Percentiles rank a stretch among this genome's conserved stretches.
Evolutionary conservation across 2,329 filamentous ascomycete species (phyloP).

Genomic region (Epichloe coenophiala): DNA sequence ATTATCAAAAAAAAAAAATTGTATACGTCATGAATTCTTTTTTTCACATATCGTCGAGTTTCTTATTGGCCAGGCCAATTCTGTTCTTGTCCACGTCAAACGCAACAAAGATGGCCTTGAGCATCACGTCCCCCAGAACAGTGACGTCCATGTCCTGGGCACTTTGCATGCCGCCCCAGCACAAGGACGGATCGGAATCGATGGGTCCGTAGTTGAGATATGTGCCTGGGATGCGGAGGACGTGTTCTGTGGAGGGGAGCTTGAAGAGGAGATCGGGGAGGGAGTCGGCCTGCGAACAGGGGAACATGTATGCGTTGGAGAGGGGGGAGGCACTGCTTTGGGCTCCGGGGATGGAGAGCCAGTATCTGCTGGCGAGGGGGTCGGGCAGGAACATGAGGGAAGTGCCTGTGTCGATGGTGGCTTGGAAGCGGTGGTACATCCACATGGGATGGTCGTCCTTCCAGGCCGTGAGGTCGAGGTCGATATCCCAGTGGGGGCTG

Average conservation of each 20-base stretch:
- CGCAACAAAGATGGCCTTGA: slow-evolving; percentile 65
- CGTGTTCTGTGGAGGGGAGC: slow-evolving; percentile 34
- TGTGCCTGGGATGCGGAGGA: slow-evolving; percentile 38
- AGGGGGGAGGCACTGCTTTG: slow-evolving; percentile 32
- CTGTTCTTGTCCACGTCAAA: slow-evolving; percentile 41
- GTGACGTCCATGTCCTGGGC: slow-evolving; percentile 32
- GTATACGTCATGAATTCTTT: not conserved
- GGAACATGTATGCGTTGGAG: slow-evolving; percentile 40
- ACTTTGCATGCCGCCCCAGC: slow-evolving; percentile 66
- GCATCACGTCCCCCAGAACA: slow-evolving; percentile 67
- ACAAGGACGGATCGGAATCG: slow-evolving; percentile 36
- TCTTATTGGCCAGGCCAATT: slow-evolving; percentile 32
- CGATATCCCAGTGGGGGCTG: slow-evolving; percentile 26
- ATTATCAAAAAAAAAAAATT: not conserved
- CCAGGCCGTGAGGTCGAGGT: slow-evolving; percentile 35
- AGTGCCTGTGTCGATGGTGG: slow-evolving; percentile 57
- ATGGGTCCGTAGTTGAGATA: slow-evolving; percentile 42
- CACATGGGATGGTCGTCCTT: slow-evolving; percentile 35
- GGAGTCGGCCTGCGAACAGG: slow-evolving; percentile 36
- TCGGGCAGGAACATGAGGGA: slow-evolving; percentile 49
- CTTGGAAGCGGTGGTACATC: slow-evolving; percentile 30
- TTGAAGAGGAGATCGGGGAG: slow-evolving; percentile 46
- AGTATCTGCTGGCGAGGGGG: slow-evolving; percentile 46
- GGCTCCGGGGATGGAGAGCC: slow-evolving; percentile 36
- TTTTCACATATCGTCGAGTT: slow-evolving; percentile 14